Base-by-base conservation (phyloP, 108 stramenopile genomes). In the Pseudonitzschia pungens region DNA sequence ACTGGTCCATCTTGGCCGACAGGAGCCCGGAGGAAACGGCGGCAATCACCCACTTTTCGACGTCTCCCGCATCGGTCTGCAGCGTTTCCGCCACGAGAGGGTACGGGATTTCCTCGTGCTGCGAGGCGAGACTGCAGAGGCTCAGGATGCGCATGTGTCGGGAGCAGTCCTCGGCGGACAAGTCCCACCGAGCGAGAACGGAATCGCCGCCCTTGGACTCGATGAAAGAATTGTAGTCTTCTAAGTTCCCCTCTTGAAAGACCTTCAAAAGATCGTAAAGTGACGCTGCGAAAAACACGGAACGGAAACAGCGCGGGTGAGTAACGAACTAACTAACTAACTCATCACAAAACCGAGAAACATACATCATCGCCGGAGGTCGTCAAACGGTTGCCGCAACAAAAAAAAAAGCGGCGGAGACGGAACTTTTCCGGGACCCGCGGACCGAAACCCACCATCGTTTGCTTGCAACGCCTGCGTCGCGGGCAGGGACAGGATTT, bases 1-100 rank as follows among this genome's bases (percentile, higher is more conserved):
- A 70, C 66, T 95, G 94, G 70, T 95, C 94, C 91, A 95, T 95
- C 76, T 92, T 95, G 68, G 91, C 91, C 22, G 85, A 81, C 67
- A 95, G 76, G 55, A 95, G 77, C 11, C 91, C 94, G 20, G 83
- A 86, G 42, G 84, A 83, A 24, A 95, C 87, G 22, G 87, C 94
- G 40, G 83, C 79, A 75, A 95, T 92, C 54, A 95, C 92, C 92
- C 92, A 92, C 36, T 77, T 84, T 66, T 95, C 94, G 14, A 95
- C 94, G 12, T 86, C 81, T 63, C 77, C 73, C n/a, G 44, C 31
- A n/a, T 63, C 60, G 29, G 90, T 72, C 27, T 90, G 86, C 50
- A 95, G 73, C 20, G 91, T 90, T 16, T 84, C 69, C 5, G 90
- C 89, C 24, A 95, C 88, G 20, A 81, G 78, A 50, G 71, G 54